Evolutionary conservation across 495 filamentous ascomycete genomes (phyloP).

Genomic region (Platismatia glauca): DNA sequence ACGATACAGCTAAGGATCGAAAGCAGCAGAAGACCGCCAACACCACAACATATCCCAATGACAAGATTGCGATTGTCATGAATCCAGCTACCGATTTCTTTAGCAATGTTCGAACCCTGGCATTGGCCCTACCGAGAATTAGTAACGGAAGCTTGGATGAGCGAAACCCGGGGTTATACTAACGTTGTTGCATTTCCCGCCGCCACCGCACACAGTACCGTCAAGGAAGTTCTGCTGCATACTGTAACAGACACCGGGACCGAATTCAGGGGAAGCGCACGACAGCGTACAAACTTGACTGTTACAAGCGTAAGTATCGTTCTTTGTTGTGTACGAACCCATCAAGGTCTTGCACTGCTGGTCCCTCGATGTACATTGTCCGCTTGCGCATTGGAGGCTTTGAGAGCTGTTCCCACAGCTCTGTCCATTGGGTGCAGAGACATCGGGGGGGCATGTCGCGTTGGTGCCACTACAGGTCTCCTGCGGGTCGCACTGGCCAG

Average conservation of each 20-base stretch:
- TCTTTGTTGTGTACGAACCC: constrained; percentile 64
- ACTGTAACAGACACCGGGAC: constrained; percentile 52
- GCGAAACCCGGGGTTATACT: constrained; percentile 16
- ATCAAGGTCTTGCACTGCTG: constrained; percentile 82
- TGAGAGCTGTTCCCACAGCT: constrained; percentile 49
- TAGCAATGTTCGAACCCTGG: constrained; percentile 49
- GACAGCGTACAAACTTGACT: constrained; percentile 61
- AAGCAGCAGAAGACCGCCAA: constrained; percentile 60
- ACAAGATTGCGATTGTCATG: constrained; percentile 61
- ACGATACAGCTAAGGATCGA: constrained; percentile 51
- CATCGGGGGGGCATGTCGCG: constrained; percentile 65
- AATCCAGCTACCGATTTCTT: constrained; percentile 60
- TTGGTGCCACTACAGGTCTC: constrained; percentile 72
- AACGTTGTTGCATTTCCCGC: constrained; percentile 65
- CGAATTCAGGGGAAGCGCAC: constrained; percentile 65
- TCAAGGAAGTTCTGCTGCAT: constrained; percentile 93
- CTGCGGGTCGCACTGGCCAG: constrained; percentile 69
- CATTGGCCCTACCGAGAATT: constrained; percentile 45
- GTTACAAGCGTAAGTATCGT: constrained; percentile 77
- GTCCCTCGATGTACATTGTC: constrained; percentile 90
- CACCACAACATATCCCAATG: constrained; percentile 59
- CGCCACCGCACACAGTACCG: constrained; percentile 76
- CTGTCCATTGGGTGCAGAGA: constrained; percentile 58
- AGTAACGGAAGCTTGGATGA: neutral
- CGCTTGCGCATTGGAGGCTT: constrained; percentile 74